Percentiles rank a stretch among this genome's conserved stretches.
Evolutionary conservation across 2,329 filamentous ascomycete species (phyloP).

Genomic region (Sarocladium kiliense): DNA sequence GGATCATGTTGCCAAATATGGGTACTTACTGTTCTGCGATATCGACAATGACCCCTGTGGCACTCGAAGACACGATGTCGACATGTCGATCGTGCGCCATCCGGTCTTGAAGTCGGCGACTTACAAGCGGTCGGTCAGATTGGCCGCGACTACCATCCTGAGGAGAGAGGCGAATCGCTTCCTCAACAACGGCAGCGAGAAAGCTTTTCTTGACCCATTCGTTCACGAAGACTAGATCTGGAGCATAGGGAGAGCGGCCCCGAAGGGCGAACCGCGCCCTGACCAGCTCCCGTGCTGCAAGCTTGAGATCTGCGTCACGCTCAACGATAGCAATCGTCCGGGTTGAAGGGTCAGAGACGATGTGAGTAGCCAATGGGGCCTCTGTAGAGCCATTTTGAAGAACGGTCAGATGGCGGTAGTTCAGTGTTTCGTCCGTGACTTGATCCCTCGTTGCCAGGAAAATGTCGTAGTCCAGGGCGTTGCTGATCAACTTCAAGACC

Average conservation of each 20-base stretch:
- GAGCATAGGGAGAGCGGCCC: constrained; percentile 54
- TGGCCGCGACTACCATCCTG: not conserved
- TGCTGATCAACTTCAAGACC: not conserved
- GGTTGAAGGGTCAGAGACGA: not conserved
- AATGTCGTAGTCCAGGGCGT: not conserved
- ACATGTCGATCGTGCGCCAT: not conserved
- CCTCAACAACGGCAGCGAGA: constrained; percentile 36
- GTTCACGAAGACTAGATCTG: constrained; percentile 60
- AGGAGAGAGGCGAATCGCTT: constrained; percentile 15
- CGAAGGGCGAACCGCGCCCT: constrained; percentile 49
- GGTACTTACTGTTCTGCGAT: constrained; percentile 10
- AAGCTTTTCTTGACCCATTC: constrained; percentile 55
- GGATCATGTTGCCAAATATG: not conserved
- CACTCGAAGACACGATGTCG: constrained; percentile 17
- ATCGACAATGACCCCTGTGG: constrained; percentile 19
- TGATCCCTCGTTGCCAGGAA: not conserved
- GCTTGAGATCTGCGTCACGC: constrained; percentile 48
- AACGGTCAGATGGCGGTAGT: constrained; percentile 12
- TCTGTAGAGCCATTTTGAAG: constrained; percentile 4
- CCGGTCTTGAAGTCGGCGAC: not conserved
- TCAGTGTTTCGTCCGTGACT: not conserved
- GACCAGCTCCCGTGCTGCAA: constrained; percentile 48
- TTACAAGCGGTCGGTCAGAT: not conserved
- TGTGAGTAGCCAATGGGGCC: not conserved
- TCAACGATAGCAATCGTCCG: constrained; percentile 54